Base-by-base conservation (phyloP, 371 early-diverging fungal genomes). In the Mucor saturninus region DNA sequence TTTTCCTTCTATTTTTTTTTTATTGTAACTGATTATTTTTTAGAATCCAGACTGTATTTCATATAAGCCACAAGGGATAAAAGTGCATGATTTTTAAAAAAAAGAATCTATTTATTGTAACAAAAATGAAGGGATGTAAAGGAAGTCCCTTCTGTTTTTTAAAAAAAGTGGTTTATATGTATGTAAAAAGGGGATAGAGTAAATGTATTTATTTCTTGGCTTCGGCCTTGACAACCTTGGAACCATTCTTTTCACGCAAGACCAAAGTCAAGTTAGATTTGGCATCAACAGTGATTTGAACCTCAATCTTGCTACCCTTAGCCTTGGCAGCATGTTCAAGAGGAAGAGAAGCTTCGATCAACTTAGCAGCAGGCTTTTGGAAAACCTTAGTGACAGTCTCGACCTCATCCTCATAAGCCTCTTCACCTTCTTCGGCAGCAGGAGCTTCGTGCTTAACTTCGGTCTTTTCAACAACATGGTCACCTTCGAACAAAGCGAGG, bases 401-500 rank as follows among this genome's bases (percentile, higher is more conserved):
- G 45, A 84, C 80, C 43, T 77, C 78, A 39, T 76, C 77, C 60
- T 80, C 78, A 61, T 73, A 65, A 31, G 75, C 71, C 56, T 86
- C 85, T 42, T 83, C 80, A 53, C 67, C 84, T 15, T 86, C 87
- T 51, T 85, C 87, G 4, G 73, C 75, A 39, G 76, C 76, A 31
- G 80, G 70, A 50, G 84, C 76, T 64, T 84, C 85, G 42, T 51
- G 71, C 38, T 74, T 69, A 62, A 83, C 76, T 68, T 89, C 89
- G 64, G 79, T 79, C 79, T 86, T 86, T 57, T 86, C 87, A 51
- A 79, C 61, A 31, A 68, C 67, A 57, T 80, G 81, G 54, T 90
- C 89, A 64, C 91, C 93, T 83, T 96, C 94, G 69, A 86, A 89
- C 37, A 96, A 83, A 37, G 93, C 88, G 62, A 96, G 67, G 74